These are phyloP conservation scores for Solanum ahanhuiri DNA, from an alignment of 257 asterid species.

Conservation along the genomic window DNA sequence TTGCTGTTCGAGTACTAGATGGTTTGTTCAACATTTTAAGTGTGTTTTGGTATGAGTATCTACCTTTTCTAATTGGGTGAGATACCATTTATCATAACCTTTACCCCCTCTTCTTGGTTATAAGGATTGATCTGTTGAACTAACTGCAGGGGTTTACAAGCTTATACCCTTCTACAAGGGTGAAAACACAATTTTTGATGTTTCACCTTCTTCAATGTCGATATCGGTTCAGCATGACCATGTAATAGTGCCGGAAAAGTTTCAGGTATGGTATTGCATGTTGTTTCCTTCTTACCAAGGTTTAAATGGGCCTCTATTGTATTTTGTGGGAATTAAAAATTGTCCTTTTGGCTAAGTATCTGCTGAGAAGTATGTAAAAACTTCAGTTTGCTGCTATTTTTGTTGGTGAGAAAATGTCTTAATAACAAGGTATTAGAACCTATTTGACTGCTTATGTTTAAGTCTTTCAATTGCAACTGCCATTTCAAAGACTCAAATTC, in stretches of 20 bases:
- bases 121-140: conserved; percentile 12
- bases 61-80: neutral
- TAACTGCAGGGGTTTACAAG: conserved; percentile 63
- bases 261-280: conserved; percentile 49
- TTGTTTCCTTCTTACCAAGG: neutral
- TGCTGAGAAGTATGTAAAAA: neutral
- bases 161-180: conserved; percentile 95
- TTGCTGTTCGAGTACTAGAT: neutral
- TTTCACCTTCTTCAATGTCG: conserved; percentile 74
- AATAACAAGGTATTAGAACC: neutral
- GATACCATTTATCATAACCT: neutral
- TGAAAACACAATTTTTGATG: conserved; percentile 92
- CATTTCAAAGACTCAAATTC: neutral
- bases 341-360: neutral
- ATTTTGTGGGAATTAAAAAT: neutral
- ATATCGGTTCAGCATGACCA: conserved; percentile 81
- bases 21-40: neutral
- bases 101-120: neutral
- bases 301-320: neutral
- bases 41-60: neutral
- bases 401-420: neutral
- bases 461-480: neutral
- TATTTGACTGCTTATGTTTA: neutral
- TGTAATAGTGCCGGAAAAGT: conserved; percentile 51
- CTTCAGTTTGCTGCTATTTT: neutral